Evolutionary conservation across 208 protist genomes (phyloP), one percentile per base, ranked within the genome.

Genomic region (Trypanosoma vivax): DNA sequence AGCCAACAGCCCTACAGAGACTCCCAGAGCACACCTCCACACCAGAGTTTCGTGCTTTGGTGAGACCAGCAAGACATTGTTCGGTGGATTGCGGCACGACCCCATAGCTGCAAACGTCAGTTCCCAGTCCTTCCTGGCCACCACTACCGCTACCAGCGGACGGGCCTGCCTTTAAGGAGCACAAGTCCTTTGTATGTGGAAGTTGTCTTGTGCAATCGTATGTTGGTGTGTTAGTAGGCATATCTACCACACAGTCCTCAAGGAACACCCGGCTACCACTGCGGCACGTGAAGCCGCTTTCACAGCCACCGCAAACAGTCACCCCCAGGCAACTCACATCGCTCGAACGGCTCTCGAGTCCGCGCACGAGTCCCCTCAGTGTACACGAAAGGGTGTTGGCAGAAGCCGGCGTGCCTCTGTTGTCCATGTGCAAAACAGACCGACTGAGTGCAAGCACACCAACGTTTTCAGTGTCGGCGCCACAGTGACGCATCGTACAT

Each of bases 21-120:
- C 78, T 82, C 21, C 71, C 71, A 9, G 75, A 73, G 75, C 77
- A 90, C 39, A 73, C 75, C 58, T 86, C 83, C 18, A 90, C 70
- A 28, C 82, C 82, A 16, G 70, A 70, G 39, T 60, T 85, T 39
- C 51, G 54, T 25, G 42, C 47, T n/a, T n/a, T n/a, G n/a, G n/a
- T n/a, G n/a, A n/a, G n/a, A n/a, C n/a, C n/a, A n/a, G n/a, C n/a
- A n/a, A n/a, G n/a, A n/a, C n/a, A n/a, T n/a, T n/a, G n/a, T n/a
- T n/a, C n/a, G n/a, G n/a, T n/a, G n/a, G n/a, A n/a, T n/a, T n/a
- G n/a, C n/a, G n/a, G n/a, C n/a, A n/a, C n/a, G n/a, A n/a, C n/a
- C n/a, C n/a, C n/a, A n/a, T n/a, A n/a, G n/a, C n/a, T n/a, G n/a
- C n/a, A n/a, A n/a, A n/a, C n/a, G n/a, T n/a, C n/a, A n/a, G n/a